phyloP scores from a whole-genome alignment of 192 early-diverging fungal genomes.

The Entomortierella beljakovae region DNA sequence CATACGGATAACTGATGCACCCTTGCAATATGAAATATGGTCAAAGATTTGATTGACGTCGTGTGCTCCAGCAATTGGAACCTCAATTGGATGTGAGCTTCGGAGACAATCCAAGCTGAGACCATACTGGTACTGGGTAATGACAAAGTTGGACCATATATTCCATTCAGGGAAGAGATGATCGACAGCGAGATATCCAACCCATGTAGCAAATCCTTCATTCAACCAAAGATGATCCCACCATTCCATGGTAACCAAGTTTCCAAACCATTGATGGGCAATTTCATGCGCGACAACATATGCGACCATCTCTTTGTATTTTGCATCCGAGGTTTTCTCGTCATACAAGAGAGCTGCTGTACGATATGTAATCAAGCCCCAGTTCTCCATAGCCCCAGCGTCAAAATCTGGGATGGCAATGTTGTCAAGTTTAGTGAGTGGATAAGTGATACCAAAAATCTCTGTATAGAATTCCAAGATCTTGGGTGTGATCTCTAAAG shows the following conservation, averaged over 20 bases:
- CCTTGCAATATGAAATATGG: conserved; percentile 92
- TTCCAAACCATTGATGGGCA: conserved; percentile 93
- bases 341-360: conserved; percentile 87
- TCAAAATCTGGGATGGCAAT: conserved; percentile 95
- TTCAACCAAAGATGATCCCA: conserved; percentile 97
- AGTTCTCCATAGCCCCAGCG: conserved; percentile 92
- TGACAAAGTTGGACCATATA: conserved; percentile 88
- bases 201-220: no score
- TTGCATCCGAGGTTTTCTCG: conserved; percentile 75
- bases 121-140: conserved; percentile 77
- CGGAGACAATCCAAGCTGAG: conserved; percentile 85
- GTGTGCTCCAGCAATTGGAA: conserved; percentile 81
- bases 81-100: conserved; percentile 94
- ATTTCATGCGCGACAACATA: conserved; percentile 92
- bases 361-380: conserved; percentile 95
- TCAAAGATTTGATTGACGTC: conserved; percentile 97
- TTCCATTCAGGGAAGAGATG: conserved; percentile 94
- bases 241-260: conserved; percentile 95
- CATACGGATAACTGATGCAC: conserved; percentile 95
- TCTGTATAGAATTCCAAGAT: conserved; percentile 89
- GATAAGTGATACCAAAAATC: conserved; percentile 88
- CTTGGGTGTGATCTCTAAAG: conserved; percentile 78
- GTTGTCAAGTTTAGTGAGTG: conserved; percentile 89
- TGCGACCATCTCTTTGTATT: conserved; percentile 84
- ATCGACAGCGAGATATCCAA: conserved; percentile 88